A percentile compares a stretch with the other conserved stretches of the same genome.
phyloP scores from a whole-genome alignment of 208 protist species.

The Crithidia bombi region DNA sequence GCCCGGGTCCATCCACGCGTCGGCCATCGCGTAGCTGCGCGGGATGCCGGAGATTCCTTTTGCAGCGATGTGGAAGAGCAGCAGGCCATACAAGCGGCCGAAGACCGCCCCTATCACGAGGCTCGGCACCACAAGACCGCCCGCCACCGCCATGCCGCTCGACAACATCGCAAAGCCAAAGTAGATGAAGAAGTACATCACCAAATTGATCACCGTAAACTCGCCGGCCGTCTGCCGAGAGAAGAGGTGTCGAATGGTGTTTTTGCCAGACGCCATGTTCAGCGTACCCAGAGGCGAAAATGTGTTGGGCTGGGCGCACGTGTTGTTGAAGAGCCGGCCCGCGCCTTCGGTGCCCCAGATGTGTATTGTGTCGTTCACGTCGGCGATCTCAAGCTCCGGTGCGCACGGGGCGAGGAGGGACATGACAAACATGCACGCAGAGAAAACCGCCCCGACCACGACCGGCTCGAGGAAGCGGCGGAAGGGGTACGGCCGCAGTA shows the following conservation, averaged over 20 bases:
- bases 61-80: slow-evolving; percentile 68
- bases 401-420: slow-evolving; percentile 53
- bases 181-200: slow-evolving; percentile 86
- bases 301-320: slow-evolving; percentile 47
- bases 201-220: slow-evolving; percentile 66
- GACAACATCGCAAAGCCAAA: slow-evolving; percentile 75
- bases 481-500: slow-evolving; percentile 53
- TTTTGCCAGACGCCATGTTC: slow-evolving; percentile 84
- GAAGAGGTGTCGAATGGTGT: slow-evolving; percentile 89
- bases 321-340: slow-evolving; percentile 68
- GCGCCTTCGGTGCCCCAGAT: slow-evolving; percentile 75
- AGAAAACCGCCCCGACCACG: slow-evolving; percentile 61
- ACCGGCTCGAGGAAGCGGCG: slow-evolving; percentile 79
- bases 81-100: slow-evolving; percentile 79
- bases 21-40: slow-evolving; percentile 52
- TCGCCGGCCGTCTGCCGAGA: slow-evolving; percentile 79
- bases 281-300: slow-evolving; percentile 89
- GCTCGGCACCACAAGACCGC: slow-evolving; percentile 90
- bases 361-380: slow-evolving; percentile 45
- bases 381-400: slow-evolving; percentile 36
- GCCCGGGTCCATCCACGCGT: slow-evolving; percentile 90
- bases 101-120: slow-evolving; percentile 91
- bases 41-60: slow-evolving; percentile 23
- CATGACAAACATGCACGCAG: slow-evolving; percentile 59
- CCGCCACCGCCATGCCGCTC: slow-evolving; percentile 82